Conservation (phyloP, 2,329 filamentous ascomycete genomes). For the Fusarium goolgardi region DNA sequence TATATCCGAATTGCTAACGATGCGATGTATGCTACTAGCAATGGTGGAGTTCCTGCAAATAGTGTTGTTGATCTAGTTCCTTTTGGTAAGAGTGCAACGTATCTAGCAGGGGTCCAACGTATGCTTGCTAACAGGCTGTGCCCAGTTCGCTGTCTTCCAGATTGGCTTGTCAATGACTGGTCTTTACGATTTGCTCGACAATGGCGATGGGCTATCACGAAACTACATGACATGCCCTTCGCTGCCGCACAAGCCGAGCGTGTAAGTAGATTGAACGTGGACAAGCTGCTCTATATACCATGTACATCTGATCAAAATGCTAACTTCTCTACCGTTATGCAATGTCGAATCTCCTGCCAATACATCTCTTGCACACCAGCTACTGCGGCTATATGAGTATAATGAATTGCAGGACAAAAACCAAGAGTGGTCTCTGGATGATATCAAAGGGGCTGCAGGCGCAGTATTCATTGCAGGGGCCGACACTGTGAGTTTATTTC, state of each 20-base stretch:
- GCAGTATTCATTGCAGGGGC: constrained; percentile 63
- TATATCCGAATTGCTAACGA: constrained; percentile 49
- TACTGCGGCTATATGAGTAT: constrained; percentile 36
- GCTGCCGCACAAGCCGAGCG: constrained; percentile 44
- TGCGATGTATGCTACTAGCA: constrained; percentile 49
- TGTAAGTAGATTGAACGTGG: constrained; percentile 36
- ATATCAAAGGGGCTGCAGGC: constrained; percentile 63
- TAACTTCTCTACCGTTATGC: constrained; percentile 25
- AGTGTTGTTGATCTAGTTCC: constrained; percentile 61
- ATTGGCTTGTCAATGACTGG: constrained; percentile 50
- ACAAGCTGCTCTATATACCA: not conserved
- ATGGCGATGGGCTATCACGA: constrained; percentile 52
- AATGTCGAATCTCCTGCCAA: constrained; percentile 31
- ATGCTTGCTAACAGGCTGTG: constrained; percentile 14
- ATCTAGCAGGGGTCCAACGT: not conserved
- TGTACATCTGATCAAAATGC: not conserved
- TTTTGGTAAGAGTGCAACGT: constrained; percentile 38
- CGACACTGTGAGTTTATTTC: constrained; percentile 52
- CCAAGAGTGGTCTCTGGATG: constrained; percentile 52
- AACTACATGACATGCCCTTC: constrained; percentile 51
- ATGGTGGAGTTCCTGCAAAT: constrained; percentile 48
- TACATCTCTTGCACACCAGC: constrained; percentile 44
- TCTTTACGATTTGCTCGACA: constrained; percentile 49
- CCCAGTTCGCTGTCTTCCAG: constrained; percentile 44
- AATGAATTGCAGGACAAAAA: constrained; percentile 26